Percentiles rank a stretch among this genome's conserved stretches.
Evolutionary conservation across 306 rosid species (phyloP).

Genomic region (Mimosa pudica): DNA sequence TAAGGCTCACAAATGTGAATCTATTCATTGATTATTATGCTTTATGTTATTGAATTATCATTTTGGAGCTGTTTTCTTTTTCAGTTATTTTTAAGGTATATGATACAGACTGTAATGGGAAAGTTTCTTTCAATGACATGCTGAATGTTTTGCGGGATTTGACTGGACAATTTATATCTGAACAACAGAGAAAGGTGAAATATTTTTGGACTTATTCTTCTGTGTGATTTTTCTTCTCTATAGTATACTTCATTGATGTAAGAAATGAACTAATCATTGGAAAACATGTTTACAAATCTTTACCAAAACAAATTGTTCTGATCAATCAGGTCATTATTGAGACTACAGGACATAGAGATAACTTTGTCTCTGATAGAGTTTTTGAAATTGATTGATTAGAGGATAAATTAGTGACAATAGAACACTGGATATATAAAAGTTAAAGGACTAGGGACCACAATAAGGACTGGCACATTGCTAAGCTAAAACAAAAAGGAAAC

Average conservation of each 20-base stretch:
- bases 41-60: conserved; percentile 27
- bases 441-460: conserved; percentile 4
- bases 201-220: neutral
- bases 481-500: conserved; percentile 14
- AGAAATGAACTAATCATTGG: conserved; percentile 13
- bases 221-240: conserved; percentile 8
- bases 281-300: neutral
- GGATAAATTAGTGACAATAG: neutral
- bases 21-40: neutral
- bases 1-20: neutral
- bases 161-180: conserved; percentile 76
- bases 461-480: neutral
- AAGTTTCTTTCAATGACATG: conserved; percentile 61
- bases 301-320: neutral
- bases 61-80: conserved; percentile 30
- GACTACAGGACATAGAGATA: neutral
- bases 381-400: conserved; percentile 10
- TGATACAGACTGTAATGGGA: conserved; percentile 70
- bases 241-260: neutral
- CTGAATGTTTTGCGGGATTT: conserved; percentile 61
- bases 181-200: conserved; percentile 71
- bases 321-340: conserved; percentile 4
- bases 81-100: conserved; percentile 75
- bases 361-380: conserved; percentile 18
- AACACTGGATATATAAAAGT: neutral